Base-by-base conservation (phyloP, 192 early-diverging fungal genomes). In the Kappamyces sp. region DNA sequence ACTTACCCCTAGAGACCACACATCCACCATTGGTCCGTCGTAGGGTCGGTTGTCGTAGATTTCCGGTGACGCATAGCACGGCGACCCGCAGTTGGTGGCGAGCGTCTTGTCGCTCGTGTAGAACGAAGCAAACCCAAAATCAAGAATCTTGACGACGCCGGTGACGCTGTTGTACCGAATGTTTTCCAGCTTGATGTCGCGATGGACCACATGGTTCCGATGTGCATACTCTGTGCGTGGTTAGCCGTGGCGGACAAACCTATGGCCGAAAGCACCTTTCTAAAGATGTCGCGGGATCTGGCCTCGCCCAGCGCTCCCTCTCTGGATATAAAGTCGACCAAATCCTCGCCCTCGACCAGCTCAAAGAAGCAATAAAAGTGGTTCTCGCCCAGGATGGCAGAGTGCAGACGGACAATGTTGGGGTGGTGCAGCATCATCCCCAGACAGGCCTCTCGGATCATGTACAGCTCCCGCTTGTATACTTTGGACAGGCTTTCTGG, bases 281-380 rank as follows among this genome's bases (percentile, higher is more conserved):
- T 45, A 57, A 72, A 69, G 2, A 72, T 54, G 1, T 12, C 14
- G 11, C 58, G 22, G 15, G 70, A 46, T 29, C 53, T 29, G 8
- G 1, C 30, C 42, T 72, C 70, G 22, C 14, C 30, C 41, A 73
- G 49, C 48, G 49, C 14, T 11, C 71, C 71, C 5, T 46, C 36
- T 32, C 63, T 53, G 35, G 66, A 36, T 33, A 73, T 61, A 38
- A 43, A 69, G 46, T 73, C 71, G n/a, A 65, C 66, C 39, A 73
- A 36, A 63, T 73, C 71, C 61, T 73, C 60, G 40, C 71, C 71
- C 32, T 63, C 59, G 14, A 69, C 49, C 40, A 60, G 48, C 55
- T 73, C 71, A 53, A 66, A 73, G 39, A 73, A 73, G 57, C 69
- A 73, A 49, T 73, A 73, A 42, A 73, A 73, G 33, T 73, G 71